phyloP scores from a whole-genome alignment of 2,329 filamentous ascomycete species.

The Endoconidiophora polonica region DNA sequence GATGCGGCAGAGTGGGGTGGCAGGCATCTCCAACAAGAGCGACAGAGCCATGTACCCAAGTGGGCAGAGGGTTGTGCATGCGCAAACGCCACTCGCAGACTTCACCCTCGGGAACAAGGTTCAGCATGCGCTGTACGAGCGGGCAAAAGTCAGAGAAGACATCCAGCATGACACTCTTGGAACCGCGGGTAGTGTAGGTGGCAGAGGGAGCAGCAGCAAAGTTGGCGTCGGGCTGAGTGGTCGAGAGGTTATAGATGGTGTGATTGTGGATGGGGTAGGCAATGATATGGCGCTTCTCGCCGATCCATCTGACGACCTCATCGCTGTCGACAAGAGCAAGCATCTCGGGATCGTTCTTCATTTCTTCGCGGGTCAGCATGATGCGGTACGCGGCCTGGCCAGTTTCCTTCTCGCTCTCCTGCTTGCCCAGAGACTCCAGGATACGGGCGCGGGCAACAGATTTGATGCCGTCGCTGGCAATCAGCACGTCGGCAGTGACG shows the following conservation, averaged over 20 bases:
- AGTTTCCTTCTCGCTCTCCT: slow-evolving; percentile 46
- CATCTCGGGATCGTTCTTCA: slow-evolving; percentile 50
- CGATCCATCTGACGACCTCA: slow-evolving; percentile 58
- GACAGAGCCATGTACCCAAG: slow-evolving; percentile 40
- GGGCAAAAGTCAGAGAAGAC: slow-evolving; percentile 46
- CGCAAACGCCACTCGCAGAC: slow-evolving; percentile 50
- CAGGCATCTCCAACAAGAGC: slow-evolving; percentile 47
- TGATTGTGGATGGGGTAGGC: slow-evolving; percentile 58
- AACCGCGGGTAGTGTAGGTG: slow-evolving; percentile 47
- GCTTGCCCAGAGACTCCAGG: slow-evolving; percentile 33
- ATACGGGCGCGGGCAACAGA: slow-evolving; percentile 33
- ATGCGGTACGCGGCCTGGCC: slow-evolving; percentile 67
- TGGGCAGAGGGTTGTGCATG: slow-evolving; percentile 37
- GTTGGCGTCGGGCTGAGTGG: slow-evolving; percentile 43
- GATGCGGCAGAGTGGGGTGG: slow-evolving; percentile 50
- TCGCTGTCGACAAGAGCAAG: slow-evolving; percentile 50
- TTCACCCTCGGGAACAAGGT: slow-evolving; percentile 42
- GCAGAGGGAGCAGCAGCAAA: slow-evolving; percentile 39
- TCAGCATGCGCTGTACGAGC: slow-evolving; percentile 39
- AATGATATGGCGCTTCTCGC: slow-evolving; percentile 58
- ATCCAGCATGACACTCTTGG: slow-evolving; percentile 43
- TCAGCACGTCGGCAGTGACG: slow-evolving; percentile 35
- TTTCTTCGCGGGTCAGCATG: slow-evolving; percentile 52
- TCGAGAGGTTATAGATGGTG: slow-evolving; percentile 47
- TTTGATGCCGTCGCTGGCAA: slow-evolving; percentile 41